phyloP scores from a whole-genome alignment of 1,284 basidiomycete species.

The Ceratobasidium theobromae region DNA sequence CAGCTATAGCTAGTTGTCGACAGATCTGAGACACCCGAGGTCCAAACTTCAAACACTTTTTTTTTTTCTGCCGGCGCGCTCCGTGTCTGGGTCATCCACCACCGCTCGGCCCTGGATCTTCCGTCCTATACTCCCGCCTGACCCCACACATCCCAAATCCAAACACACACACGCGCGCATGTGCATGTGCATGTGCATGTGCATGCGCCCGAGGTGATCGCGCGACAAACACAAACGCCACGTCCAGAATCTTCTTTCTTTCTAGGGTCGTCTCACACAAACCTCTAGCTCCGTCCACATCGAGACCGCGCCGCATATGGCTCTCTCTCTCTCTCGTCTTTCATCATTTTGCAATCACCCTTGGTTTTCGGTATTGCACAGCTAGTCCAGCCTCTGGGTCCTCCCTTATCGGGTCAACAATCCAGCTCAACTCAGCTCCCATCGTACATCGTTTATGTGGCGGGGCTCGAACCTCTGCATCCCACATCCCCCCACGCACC shows the following conservation, averaged over 20 bases:
- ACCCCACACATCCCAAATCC: no score
- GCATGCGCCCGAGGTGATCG: background rate
- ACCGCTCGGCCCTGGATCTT: background rate
- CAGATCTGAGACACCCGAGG: background rate
- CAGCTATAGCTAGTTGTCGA: no score
- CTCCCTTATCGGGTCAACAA: constrained; percentile 11
- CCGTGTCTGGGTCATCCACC: background rate
- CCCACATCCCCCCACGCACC: background rate
- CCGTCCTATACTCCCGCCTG: background rate
- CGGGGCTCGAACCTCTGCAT: background rate
- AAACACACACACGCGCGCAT: no score
- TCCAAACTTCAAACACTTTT: no score
- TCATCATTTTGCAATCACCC: constrained; percentile 2
- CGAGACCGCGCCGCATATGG: constrained; percentile 25
- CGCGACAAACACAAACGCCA: background rate
- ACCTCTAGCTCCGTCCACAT: background rate
- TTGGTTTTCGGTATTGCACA: constrained; percentile 15
- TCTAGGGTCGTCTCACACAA: background rate
- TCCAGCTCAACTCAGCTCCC: constrained; percentile 31
- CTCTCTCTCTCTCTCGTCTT: constrained; percentile 5
- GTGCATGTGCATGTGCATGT: background rate
- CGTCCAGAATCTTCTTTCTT: background rate
- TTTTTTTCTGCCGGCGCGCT: background rate
- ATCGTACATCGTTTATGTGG: constrained; percentile 8
- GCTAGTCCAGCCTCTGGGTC: background rate